Evolutionary conservation across 345 rosid species (phyloP), one percentile per base, ranked within the genome.

Genomic region (Cochlearia excelsa): DNA sequence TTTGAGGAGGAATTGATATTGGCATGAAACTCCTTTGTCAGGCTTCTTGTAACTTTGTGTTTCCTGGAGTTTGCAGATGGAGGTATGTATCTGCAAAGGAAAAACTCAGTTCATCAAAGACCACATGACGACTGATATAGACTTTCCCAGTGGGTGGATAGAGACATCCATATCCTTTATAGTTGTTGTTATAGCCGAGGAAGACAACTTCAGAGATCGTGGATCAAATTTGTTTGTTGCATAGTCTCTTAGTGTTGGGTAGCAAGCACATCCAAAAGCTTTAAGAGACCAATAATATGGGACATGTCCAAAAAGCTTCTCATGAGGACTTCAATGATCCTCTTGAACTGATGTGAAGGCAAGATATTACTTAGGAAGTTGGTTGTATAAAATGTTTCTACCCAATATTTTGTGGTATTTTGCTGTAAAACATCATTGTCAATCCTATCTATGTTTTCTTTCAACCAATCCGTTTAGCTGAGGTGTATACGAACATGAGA

Each of bases 321-420:
- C 39, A 51, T 2, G 16, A 3, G 56, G 56, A 5, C 40, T 10
- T 8, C 9, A 1, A 3, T 30, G 4, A 0, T 10, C 1, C 0
- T 27, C 2, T 0, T 30, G 8, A 1, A 4, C 1, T 0, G 39
- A n/a, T 1, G 57, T 2, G 23, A 16, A 0, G 30, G 42, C 0
- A 53, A 3, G 0, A 52, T 1, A 2, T 7, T 53, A 3, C 6
- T 11, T 0, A 52, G 42, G 2, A 52, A 52, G 6, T 7, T 35
- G 0, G 27, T 29, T 2, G 39, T 51, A 2, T 5, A 51, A 9
- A 51, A 31, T 0, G 54, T 2, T 0, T 50, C 54, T 0, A 51
- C 39, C 54, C 54, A 51, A 3, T 0, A n/a, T 0, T n/a, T 0
- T 51, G 54, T 0, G 54, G 54, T 2, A 51, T 1, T 0, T 30